phyloP scores from a whole-genome alignment of 2,329 filamentous ascomycete genomes.

The Penicillium sp. region DNA sequence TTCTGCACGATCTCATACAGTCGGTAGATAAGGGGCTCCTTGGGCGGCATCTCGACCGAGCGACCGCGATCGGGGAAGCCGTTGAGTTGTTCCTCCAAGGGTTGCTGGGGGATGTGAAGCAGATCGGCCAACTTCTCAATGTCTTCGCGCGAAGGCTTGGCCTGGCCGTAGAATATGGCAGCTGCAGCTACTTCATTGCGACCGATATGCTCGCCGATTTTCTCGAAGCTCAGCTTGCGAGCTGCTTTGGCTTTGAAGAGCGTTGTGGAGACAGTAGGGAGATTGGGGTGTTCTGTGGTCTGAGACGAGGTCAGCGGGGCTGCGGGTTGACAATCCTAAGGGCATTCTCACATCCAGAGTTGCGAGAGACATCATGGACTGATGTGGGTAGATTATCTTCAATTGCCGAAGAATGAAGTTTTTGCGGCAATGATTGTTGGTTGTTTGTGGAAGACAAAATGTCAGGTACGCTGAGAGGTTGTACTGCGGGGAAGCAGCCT shows the following conservation, averaged over 20 bases:
- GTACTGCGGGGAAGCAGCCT: conserved; percentile 5
- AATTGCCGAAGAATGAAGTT: not conserved
- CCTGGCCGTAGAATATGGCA: conserved; percentile 84
- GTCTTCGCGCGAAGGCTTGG: conserved; percentile 63
- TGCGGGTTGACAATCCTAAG: not conserved
- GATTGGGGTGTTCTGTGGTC: conserved; percentile 43
- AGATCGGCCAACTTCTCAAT: conserved; percentile 57
- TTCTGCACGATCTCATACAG: conserved; percentile 94
- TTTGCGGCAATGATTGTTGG: not conserved
- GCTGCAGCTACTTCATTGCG: conserved; percentile 77
- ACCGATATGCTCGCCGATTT: conserved; percentile 63
- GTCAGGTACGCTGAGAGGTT: not conserved
- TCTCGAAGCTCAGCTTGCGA: conserved; percentile 68
- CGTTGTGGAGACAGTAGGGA: conserved; percentile 61
- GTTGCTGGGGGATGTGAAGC: conserved; percentile 51
- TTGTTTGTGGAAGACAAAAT: not conserved
- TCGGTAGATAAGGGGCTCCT: conserved; percentile 79
- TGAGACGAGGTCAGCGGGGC: conserved; percentile 11
- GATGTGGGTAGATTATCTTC: not conserved
- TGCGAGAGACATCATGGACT: conserved; percentile 35
- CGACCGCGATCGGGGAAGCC: conserved; percentile 74
- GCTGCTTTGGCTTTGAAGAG: conserved; percentile 74
- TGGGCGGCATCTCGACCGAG: conserved; percentile 71
- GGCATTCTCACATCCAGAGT: conserved; percentile 35
- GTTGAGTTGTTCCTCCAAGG: conserved; percentile 54